Base-by-base conservation (phyloP, 495 filamentous ascomycete species). In the Penicillium steckii region DNA sequence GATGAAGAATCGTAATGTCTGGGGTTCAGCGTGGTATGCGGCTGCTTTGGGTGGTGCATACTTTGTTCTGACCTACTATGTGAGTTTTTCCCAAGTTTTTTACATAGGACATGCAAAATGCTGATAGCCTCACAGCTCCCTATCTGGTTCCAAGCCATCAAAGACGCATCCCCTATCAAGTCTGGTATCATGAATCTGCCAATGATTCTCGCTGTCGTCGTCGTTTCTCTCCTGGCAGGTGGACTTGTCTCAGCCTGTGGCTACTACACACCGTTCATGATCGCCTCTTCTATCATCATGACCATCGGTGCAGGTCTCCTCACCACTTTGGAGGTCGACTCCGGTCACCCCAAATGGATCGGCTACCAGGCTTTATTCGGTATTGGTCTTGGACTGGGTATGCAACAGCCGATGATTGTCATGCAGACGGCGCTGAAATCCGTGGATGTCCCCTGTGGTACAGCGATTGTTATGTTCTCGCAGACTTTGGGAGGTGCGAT, bases 91-190 rank as follows among this genome's bases (percentile, higher is more conserved):
- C 33, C 3, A 18, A 15, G 26, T 27, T 2, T 48, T 25, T 12
- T 27, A 24, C 47, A 48, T 40, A 43, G 18, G n/a, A 8, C 8
- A 17, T 10, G 15, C 4, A 3, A 9, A 22, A 0, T 18, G 4
- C 61, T 64, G 51, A 64, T 37, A 10, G n/a, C 15, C 9, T 48
- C 47, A 3, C 86, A 87, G 74, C 69, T 95, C 17, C 90, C 91
- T 0, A 86, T 93, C 57, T 96, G 87, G 86, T 95, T 96, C 76
- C 91, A 96, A 61, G 82, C 89, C 5, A 84, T 96, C 65, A 86
- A 91, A 64, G 81, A 78, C 43, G 81, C 80, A 1, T 73, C 74
- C 0, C 86, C 91, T 10, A 80, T 83, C 10, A 71, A 80, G 29
- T 90, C 87, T 0, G 91, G 91, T 18, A 86, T 95, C 63, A 81